These are phyloP conservation scores for Tubosaeta sp. DNA, from an alignment of 768 basidiomycete genomes.

Conservation along the genomic window DNA sequence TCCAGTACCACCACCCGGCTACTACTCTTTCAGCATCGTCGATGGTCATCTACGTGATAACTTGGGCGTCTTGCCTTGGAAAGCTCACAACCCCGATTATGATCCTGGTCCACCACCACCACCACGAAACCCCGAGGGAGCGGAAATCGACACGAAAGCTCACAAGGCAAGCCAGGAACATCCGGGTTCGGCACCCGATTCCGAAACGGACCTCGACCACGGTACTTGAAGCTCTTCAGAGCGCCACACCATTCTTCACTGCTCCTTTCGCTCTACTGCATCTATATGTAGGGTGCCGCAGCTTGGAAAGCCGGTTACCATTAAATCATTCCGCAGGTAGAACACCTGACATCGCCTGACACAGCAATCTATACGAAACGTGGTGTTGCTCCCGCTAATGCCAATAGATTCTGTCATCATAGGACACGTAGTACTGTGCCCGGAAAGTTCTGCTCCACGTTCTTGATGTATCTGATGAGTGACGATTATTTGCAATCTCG, in stretches of 20 bases:
- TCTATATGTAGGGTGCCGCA: neutral
- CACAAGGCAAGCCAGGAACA: conserved; percentile 3
- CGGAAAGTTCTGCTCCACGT: neutral
- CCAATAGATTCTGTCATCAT: neutral
- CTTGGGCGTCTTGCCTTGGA: conserved; percentile 40
- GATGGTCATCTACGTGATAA: conserved; percentile 44
- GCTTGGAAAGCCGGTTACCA: neutral
- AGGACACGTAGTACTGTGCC: neutral
- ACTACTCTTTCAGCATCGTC: conserved; percentile 56
- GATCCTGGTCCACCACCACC: conserved; percentile 68
- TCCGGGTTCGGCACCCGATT: neutral
- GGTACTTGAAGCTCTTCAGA: neutral
- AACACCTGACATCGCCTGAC: neutral
- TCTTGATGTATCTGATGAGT: neutral
- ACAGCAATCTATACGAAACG: conserved; percentile 1
- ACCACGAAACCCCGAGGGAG: conserved; percentile 31
- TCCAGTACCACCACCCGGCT: conserved; percentile 32
- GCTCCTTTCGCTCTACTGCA: neutral
- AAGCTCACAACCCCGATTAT: conserved; percentile 58
- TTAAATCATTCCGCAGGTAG: neutral
- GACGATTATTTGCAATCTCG: neutral
- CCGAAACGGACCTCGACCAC: neutral
- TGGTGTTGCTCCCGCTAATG: neutral
- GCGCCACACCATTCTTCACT: neutral
- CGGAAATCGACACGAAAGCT: neutral